These are phyloP conservation scores for Flaveria sonorensis DNA, from an alignment of 129 eudicot genomes.

Conservation along the genomic window DNA sequence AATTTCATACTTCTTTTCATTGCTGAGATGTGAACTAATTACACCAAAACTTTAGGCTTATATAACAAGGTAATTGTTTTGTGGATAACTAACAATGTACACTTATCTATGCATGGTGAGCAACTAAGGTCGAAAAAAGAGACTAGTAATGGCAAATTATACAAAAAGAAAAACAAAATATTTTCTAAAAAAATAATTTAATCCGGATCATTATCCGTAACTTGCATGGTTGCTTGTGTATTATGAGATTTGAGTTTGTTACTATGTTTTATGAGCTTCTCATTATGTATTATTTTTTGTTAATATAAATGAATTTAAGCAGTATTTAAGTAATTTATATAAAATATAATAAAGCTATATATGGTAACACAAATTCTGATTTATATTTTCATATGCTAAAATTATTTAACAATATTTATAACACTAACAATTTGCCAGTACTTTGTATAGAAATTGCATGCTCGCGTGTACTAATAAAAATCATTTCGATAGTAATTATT, in stretches of 20 bases:
- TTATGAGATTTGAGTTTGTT: too few relatives aligned
- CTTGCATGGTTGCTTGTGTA: background rate
- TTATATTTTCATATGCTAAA: too few relatives aligned
- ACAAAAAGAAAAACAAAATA: background rate
- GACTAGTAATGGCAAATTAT: background rate
- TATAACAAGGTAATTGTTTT: background rate
- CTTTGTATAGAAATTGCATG: too few relatives aligned
- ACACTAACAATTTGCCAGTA: too few relatives aligned
- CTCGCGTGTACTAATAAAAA: too few relatives aligned
- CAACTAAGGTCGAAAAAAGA: background rate
- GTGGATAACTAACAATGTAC: constrained; percentile 3
- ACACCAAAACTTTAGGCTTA: constrained; percentile 25
- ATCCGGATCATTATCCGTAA: too few relatives aligned
- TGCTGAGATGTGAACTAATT: constrained; percentile 1
- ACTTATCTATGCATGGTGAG: background rate
- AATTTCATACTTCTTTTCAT: constrained; percentile 28
- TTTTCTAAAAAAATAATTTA: too few relatives aligned
- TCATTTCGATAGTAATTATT: too few relatives aligned
- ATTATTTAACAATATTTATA: too few relatives aligned
- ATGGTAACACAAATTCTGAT: background rate
- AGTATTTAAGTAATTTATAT: background rate
- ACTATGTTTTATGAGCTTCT: too few relatives aligned
- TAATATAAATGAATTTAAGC: background rate
- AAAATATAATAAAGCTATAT: background rate
- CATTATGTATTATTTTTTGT: background rate